A percentile compares a stretch with the other conserved stretches of the same genome.
Evolutionary conservation across 202 grass and related monocot genomes (phyloP).

Genomic region (Tripidium arundinaceum): DNA sequence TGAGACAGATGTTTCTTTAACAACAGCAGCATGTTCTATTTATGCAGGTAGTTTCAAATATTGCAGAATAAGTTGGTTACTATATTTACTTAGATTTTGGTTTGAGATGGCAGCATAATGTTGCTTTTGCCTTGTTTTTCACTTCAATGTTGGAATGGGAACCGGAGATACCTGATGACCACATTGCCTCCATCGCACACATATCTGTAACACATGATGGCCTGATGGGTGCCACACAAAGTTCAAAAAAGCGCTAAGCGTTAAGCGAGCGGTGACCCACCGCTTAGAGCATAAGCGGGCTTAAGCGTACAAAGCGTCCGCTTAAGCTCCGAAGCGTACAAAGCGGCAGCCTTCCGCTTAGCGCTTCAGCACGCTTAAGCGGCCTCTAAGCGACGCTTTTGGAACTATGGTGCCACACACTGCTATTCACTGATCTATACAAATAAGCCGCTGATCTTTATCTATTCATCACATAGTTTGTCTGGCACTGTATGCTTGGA

Average conservation of each 20-base stretch:
- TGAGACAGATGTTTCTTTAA: background rate
- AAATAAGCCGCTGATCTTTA: background rate
- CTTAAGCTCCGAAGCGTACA: too few relatives aligned
- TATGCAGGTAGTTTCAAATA: conserved; percentile 19
- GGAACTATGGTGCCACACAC: too few relatives aligned
- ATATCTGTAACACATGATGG: background rate
- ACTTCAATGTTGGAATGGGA: background rate
- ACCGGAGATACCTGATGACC: background rate
- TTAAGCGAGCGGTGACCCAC: too few relatives aligned
- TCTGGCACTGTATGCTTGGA: background rate
- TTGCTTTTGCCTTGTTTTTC: background rate
- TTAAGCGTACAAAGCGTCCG: too few relatives aligned
- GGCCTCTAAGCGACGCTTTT: too few relatives aligned
- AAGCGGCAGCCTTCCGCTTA: too few relatives aligned
- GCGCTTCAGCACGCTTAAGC: too few relatives aligned
- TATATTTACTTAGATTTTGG: background rate
- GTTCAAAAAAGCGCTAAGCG: too few relatives aligned
- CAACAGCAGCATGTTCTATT: background rate
- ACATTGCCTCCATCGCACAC: background rate
- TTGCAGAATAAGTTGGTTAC: conserved; percentile 5
- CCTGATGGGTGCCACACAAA: background rate
- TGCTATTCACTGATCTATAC: background rate
- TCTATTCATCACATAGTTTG: background rate
- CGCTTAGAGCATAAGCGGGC: too few relatives aligned
- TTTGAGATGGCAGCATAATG: background rate